Base-by-base conservation (phyloP, 78 protist species). In the Dictyostelium citrinum region DNA sequence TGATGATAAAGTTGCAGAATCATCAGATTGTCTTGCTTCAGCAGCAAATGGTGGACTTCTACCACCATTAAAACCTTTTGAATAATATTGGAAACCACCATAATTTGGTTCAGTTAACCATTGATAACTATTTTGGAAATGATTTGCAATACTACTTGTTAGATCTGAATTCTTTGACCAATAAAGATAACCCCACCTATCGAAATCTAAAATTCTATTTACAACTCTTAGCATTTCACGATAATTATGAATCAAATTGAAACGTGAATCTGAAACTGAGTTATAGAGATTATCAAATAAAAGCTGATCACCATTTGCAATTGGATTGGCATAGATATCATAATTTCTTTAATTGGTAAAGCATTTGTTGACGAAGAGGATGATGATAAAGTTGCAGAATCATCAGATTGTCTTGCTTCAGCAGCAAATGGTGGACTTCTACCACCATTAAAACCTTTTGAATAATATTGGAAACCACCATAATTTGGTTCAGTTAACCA, bases 311-410 rank as follows among this genome's bases (percentile, higher is more conserved):
- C 92, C 92, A 85, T 5, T 20, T 35, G 51, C 31, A 3, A 88
- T n/a, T 67, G 84, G 93, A 67, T 61, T 70, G 11, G 68, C 67
- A 17, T 61, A 67, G 10, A 88, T 29, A 68, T 88, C 93, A 2
- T 45, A 46, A 68, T 68, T 68, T 37, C 93, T 31, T 78, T 88
- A n/a, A n/a, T n/a, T n/a, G n/a, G n/a, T n/a, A n/a, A n/a, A n/a
- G 7, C 33, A 41, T 45, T 12, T 27, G 46, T 12, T 16, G 61
- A n/a, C 46, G 82, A 24, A 39, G 43, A 7, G 2, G 17, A 0
- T 49, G 22, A 12, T 49, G 60, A 16, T 16, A 0, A 6, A 5
- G 60, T 49, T 16, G 60, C 22, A n/a, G 31, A 60, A 60, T 60
- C 70, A 60, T 24, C 31, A 1, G 5, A 1, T 60, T 20, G 70